phyloP scores from a whole-genome alignment of 1,284 basidiomycete species.

The Ceratobasidium sp. region DNA sequence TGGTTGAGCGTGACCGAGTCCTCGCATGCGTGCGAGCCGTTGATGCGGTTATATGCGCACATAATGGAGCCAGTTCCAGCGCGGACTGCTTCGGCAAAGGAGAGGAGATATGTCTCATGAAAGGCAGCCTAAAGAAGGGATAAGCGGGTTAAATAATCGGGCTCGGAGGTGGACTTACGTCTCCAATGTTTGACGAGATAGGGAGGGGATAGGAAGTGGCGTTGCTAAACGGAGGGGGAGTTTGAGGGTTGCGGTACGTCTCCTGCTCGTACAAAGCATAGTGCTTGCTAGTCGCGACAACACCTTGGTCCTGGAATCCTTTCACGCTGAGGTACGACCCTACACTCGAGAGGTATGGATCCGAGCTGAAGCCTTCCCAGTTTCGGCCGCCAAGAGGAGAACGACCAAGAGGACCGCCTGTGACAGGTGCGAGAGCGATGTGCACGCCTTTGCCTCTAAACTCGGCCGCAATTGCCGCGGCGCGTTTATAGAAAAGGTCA shows the following conservation, averaged over 20 bases:
- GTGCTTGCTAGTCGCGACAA: slow-evolving; percentile 61
- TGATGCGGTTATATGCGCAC: slow-evolving; percentile 78
- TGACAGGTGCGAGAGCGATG: slow-evolving; percentile 57
- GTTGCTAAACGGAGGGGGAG: neutral
- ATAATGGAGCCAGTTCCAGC: slow-evolving; percentile 82
- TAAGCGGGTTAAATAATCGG: slow-evolving; percentile 55
- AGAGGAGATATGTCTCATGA: slow-evolving; percentile 53
- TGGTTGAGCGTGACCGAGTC: slow-evolving; percentile 81
- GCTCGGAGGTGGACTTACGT: slow-evolving; percentile 10
- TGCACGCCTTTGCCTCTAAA: slow-evolving; percentile 85
- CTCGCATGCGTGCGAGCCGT: slow-evolving; percentile 84
- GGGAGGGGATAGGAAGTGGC: slow-evolving; percentile 5
- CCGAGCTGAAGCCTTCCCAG: slow-evolving; percentile 60
- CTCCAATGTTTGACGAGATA: slow-evolving; percentile 22
- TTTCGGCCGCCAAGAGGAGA: slow-evolving; percentile 59
- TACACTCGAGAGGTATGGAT: slow-evolving; percentile 58
- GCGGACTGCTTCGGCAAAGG: slow-evolving; percentile 69
- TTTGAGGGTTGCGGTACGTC: slow-evolving; percentile 9
- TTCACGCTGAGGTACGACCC: slow-evolving; percentile 57
- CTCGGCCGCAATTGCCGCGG: slow-evolving; percentile 81
- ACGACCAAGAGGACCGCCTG: slow-evolving; percentile 60
- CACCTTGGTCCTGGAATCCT: slow-evolving; percentile 60
- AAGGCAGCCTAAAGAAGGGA: slow-evolving; percentile 56
- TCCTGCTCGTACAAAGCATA: slow-evolving; percentile 51
- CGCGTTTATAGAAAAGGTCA: slow-evolving; percentile 70